phyloP scores from a whole-genome alignment of 345 rosid genomes.

The Limnanthes douglasii region DNA sequence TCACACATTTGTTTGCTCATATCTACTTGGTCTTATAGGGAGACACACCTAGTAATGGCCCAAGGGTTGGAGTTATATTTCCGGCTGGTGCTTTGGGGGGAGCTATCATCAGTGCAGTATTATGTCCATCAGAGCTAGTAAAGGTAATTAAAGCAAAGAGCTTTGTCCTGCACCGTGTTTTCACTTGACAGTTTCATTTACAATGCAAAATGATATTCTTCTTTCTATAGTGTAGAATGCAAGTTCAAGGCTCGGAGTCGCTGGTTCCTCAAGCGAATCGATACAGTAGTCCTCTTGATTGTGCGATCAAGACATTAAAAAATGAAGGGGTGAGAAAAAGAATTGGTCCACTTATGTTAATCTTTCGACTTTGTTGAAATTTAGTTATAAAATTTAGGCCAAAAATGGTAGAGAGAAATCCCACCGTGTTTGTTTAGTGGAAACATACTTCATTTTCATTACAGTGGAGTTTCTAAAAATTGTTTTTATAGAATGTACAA shows the following conservation, averaged over 20 bases:
- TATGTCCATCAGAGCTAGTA: conserved; percentile 80
- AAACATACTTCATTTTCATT: too few relatives aligned
- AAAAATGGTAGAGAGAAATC: too few relatives aligned
- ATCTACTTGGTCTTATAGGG: conserved; percentile 31
- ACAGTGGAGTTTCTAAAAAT: too few relatives aligned
- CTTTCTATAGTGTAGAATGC: conserved; percentile 91
- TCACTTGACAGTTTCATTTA: conserved; percentile 5
- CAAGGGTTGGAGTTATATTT: conserved; percentile 48
- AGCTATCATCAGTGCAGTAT: conserved; percentile 72
- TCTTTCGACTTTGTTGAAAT: too few relatives aligned
- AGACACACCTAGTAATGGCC: conserved; percentile 31
- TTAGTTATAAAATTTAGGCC: too few relatives aligned
- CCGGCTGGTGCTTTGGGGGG: conserved; percentile 93
- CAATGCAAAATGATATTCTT: conserved; percentile 20
- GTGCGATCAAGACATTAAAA: conserved; percentile 63
- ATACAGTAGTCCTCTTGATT: conserved; percentile 66
- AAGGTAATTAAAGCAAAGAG: conserved; percentile 32
- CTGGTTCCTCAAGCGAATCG: conserved; percentile 45
- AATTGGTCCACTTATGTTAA: conserved; percentile 2
- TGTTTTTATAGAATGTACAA: too few relatives aligned
- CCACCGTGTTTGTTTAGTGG: too few relatives aligned
- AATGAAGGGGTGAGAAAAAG: conserved; percentile 67
- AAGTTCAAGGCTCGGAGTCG: conserved; percentile 83
- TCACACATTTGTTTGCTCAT: neutral
- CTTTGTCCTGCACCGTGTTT: neutral